Evolutionary conservation across 2,329 filamentous ascomycete species (phyloP).

Genomic region (Didymella glomerata): DNA sequence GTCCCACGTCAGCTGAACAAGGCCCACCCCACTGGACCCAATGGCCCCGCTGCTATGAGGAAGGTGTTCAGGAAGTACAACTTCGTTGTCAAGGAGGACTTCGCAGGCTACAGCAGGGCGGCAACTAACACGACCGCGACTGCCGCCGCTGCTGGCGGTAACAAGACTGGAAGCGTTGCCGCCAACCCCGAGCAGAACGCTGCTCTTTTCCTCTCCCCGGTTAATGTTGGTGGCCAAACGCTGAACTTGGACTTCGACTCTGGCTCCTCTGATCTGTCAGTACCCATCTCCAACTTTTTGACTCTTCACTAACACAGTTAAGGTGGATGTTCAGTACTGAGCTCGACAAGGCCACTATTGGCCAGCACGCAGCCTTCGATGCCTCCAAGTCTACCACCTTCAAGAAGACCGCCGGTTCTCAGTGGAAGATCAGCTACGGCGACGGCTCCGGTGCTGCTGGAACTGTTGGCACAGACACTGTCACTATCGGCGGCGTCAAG

Average conservation of each 20-base stretch:
- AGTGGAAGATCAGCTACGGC: conserved; percentile 73
- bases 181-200: conserved; percentile 72
- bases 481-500: conserved; percentile 71
- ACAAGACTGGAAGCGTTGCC: conserved; percentile 65
- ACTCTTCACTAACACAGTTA: conserved; percentile 24
- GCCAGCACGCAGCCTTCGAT: conserved; percentile 65
- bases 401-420: conserved; percentile 58
- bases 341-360: conserved; percentile 57
- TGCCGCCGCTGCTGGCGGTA: conserved; percentile 27
- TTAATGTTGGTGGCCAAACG: conserved; percentile 73
- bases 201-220: conserved; percentile 73
- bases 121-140: conserved; percentile 57
- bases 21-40: conserved; percentile 58
- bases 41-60: conserved; percentile 69
- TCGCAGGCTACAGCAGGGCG: conserved; percentile 33
- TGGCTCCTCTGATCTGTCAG: conserved; percentile 75
- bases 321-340: conserved; percentile 75
- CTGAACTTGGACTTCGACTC: conserved; percentile 77
- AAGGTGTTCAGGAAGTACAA: conserved; percentile 75
- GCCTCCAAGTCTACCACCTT: conserved; percentile 62
- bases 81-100: conserved; percentile 43
- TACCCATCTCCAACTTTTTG: background rate
- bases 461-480: conserved; percentile 71
- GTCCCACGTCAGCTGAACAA: conserved; percentile 66
- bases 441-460: conserved; percentile 71